Evolutionary conservation across 2,329 filamentous ascomycete genomes (phyloP).

Genomic region (Zelopaecilomyces penicillatus): DNA sequence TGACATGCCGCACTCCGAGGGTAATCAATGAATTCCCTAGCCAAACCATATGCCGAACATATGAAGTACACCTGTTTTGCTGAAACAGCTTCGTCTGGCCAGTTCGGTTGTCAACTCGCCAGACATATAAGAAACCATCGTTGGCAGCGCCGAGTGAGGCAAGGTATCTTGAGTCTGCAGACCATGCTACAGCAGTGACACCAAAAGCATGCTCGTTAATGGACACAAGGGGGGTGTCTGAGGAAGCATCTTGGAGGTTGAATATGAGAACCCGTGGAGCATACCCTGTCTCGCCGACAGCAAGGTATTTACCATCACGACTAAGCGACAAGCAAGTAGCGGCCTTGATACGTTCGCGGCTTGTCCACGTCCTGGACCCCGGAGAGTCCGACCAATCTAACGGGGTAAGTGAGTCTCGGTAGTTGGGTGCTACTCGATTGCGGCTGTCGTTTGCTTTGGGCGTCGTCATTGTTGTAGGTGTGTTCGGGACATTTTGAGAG

Average conservation of each 20-base stretch:
- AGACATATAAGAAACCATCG: slow-evolving; percentile 89
- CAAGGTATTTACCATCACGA: slow-evolving; percentile 76
- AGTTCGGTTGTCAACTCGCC: slow-evolving; percentile 75
- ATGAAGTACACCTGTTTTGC: slow-evolving; percentile 85
- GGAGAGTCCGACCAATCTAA: slow-evolving; percentile 55
- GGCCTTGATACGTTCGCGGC: slow-evolving; percentile 86
- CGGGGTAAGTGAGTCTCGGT: slow-evolving; percentile 40
- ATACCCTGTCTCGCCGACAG: slow-evolving; percentile 93
- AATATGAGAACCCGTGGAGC: slow-evolving; percentile 87
- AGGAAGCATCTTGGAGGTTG: slow-evolving; percentile 69
- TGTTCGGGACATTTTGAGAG: slow-evolving; percentile 41
- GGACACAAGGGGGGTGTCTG: slow-evolving; percentile 73
- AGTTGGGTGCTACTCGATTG: slow-evolving; percentile 41
- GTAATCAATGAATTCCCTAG: slow-evolving; percentile 77
- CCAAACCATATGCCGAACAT: slow-evolving; percentile 82
- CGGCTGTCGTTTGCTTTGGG: slow-evolving; percentile 57
- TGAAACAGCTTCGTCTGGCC: slow-evolving; percentile 73
- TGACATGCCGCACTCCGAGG: slow-evolving; percentile 83
- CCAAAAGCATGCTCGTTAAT: slow-evolving; percentile 87
- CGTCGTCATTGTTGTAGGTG: slow-evolving; percentile 43
- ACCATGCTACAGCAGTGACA: slow-evolving; percentile 83
- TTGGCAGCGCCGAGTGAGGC: slow-evolving; percentile 84
- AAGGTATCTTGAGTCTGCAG: slow-evolving; percentile 73
- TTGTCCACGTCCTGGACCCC: slow-evolving; percentile 69
- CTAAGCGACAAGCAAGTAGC: slow-evolving; percentile 87